Evolutionary conservation across 306 rosid species (phyloP).

Genomic region (Sechiopsis laciniata): DNA sequence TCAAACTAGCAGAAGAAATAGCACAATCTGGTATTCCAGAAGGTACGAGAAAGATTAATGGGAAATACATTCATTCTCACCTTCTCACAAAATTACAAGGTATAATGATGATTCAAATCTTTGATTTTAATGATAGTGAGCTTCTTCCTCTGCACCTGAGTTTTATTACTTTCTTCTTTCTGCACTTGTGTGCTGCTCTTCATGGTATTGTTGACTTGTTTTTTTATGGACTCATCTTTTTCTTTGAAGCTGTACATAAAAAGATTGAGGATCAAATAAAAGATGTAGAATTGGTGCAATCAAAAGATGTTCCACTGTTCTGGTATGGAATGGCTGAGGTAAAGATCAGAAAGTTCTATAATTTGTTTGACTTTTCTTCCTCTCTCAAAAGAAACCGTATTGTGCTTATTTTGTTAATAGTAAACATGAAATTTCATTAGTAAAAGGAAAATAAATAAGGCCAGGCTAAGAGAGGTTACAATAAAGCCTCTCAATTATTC

Average conservation of each 20-base stretch:
- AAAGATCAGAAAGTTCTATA: conserved; percentile 23
- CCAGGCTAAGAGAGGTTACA: background rate
- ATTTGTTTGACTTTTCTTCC: conserved; percentile 2
- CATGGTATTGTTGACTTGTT: background rate
- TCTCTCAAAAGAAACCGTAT: background rate
- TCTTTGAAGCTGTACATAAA: conserved; percentile 48
- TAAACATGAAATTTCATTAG: background rate
- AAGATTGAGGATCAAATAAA: conserved; percentile 59
- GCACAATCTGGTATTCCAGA: conserved; percentile 52
- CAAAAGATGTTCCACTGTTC: conserved; percentile 64
- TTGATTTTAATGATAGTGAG: background rate
- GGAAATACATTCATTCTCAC: conserved; percentile 87
- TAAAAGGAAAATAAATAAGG: background rate
- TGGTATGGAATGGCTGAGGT: conserved; percentile 99
- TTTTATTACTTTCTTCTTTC: background rate
- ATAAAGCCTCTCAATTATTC: background rate
- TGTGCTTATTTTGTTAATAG: background rate
- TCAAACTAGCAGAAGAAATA: conserved; percentile 71
- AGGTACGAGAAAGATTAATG: conserved; percentile 89
- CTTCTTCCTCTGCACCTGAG: conserved; percentile 17
- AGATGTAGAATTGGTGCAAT: conserved; percentile 56
- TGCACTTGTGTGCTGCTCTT: background rate
- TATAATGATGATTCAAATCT: conserved; percentile 25
- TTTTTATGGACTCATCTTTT: background rate
- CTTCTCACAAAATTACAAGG: conserved; percentile 74